These are phyloP conservation scores for Alternaria metachromatica DNA, from an alignment of 2,329 filamentous ascomycete species.

Conservation along the genomic window DNA sequence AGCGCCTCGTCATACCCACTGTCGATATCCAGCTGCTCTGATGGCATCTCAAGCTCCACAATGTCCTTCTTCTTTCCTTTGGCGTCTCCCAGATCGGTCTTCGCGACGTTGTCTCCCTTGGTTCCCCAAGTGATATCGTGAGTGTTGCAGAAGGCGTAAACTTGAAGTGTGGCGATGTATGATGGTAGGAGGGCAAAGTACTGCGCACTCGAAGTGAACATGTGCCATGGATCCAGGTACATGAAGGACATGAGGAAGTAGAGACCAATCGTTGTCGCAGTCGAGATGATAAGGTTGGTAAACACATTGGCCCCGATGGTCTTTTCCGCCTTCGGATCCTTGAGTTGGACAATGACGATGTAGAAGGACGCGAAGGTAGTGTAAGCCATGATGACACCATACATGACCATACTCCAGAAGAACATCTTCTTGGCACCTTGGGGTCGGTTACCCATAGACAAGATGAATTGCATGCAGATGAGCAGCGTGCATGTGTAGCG, in stretches of 20 bases:
- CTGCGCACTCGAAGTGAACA: constrained; percentile 89
- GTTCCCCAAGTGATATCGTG: constrained; percentile 99
- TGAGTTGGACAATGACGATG: constrained; percentile 85
- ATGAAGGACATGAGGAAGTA: constrained; percentile 97
- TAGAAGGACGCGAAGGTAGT: constrained; percentile 88
- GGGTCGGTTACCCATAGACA: constrained; percentile 93
- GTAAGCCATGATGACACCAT: constrained; percentile 93
- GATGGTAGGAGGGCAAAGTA: constrained; percentile 92
- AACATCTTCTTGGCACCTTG: constrained; percentile 95
- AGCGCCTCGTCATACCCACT: constrained; percentile 96
- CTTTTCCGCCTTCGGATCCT: constrained; percentile 58
- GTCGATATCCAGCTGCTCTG: constrained; percentile 97
- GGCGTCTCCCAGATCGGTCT: constrained; percentile 89
- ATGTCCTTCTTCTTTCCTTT: constrained; percentile 74
- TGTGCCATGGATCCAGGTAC: constrained; percentile 98
- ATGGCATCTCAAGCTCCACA: constrained; percentile 96
- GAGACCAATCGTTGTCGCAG: constrained; percentile 85
- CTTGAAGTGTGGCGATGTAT: constrained; percentile 96
- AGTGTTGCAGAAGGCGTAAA: constrained; percentile 99
- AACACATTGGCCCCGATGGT: constrained; percentile 85
- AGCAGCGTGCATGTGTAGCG: constrained; percentile 85
- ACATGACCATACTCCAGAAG: constrained; percentile 85
- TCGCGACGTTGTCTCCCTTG: constrained; percentile 95
- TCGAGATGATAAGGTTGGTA: constrained; percentile 90
- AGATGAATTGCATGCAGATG: constrained; percentile 93